These are phyloP conservation scores for Alloascoidea hylecoeti DNA, from an alignment of 805 yeast species.

Conservation along the genomic window DNA sequence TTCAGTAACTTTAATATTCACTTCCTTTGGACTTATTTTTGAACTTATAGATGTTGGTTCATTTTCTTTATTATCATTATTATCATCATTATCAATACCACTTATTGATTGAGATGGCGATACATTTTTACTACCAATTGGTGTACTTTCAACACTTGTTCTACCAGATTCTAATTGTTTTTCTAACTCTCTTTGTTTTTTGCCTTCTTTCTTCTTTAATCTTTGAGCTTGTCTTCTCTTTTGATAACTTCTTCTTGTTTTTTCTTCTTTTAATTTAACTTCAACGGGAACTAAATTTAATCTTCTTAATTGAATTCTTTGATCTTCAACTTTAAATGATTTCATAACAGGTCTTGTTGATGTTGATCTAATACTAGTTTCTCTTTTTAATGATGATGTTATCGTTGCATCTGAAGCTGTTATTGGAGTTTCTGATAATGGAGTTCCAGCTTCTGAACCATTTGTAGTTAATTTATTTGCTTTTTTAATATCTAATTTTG, in stretches of 20 bases:
- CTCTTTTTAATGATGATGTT: too few relatives aligned
- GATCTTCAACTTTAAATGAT: slow-evolving; percentile 1
- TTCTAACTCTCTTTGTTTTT: slow-evolving; percentile 1
- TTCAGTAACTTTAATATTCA: too few relatives aligned
- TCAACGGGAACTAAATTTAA: slow-evolving; percentile 1
- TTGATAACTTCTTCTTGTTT: background rate
- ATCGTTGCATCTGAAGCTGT: background rate
- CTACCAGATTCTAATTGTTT: too few relatives aligned
- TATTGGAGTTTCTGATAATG: background rate
- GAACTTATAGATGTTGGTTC: too few relatives aligned
- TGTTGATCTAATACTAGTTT: background rate
- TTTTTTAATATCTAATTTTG: background rate
- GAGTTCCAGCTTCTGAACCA: slow-evolving; percentile 1
- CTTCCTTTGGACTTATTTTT: too few relatives aligned
- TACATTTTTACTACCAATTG: too few relatives aligned
- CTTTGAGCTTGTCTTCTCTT: slow-evolving; percentile 1
- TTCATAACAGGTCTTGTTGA: background rate
- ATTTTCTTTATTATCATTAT: too few relatives aligned
- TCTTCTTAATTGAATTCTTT: background rate
- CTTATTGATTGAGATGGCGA: too few relatives aligned
- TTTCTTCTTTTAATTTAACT: background rate
- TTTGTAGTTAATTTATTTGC: background rate
- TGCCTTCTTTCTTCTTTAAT: slow-evolving; percentile 1
- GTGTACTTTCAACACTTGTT: too few relatives aligned
- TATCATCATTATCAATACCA: too few relatives aligned